A percentile compares a stretch with the other conserved stretches of the same genome.
Conservation (phyloP, 2,329 filamentous ascomycete genomes). For the Sporothrix brunneoviolacea region DNA sequence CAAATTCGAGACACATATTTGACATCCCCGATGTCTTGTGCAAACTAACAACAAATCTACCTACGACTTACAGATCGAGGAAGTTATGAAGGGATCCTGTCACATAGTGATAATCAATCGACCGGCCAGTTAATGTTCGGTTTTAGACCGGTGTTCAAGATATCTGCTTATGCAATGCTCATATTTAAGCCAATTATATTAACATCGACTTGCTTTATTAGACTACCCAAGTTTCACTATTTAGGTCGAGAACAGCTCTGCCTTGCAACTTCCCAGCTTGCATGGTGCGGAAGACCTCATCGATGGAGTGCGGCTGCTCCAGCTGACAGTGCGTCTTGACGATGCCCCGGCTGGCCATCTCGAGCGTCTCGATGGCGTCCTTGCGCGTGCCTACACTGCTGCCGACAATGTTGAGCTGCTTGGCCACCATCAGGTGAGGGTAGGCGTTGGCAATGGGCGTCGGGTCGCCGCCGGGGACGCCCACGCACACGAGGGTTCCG, state of each 20-base stretch:
- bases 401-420: constrained; percentile 35
- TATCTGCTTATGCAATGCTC: no score
- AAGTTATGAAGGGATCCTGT: no score
- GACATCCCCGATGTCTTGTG: no score
- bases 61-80: no score
- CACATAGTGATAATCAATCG: no score
- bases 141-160: no score
- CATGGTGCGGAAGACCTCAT: constrained; percentile 45
- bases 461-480: constrained; percentile 41
- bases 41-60: no score
- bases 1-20: no score
- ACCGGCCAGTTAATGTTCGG: no score
- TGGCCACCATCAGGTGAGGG: constrained; percentile 29
- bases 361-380: constrained; percentile 58
- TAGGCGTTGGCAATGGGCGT: constrained; percentile 35
- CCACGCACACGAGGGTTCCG: constrained; percentile 3
- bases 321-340: constrained; percentile 51
- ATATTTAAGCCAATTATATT: no score
- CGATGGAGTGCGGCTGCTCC: constrained; percentile 48
- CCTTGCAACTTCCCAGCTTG: constrained; percentile 44
- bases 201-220: not conserved
- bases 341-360: constrained; percentile 51
- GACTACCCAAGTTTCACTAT: not conserved
- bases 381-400: constrained; percentile 40
- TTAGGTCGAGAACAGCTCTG: constrained; percentile 36